Conservation (phyloP, 192 early-diverging fungal genomes). For the Rhizophlyctis rosea region DNA sequence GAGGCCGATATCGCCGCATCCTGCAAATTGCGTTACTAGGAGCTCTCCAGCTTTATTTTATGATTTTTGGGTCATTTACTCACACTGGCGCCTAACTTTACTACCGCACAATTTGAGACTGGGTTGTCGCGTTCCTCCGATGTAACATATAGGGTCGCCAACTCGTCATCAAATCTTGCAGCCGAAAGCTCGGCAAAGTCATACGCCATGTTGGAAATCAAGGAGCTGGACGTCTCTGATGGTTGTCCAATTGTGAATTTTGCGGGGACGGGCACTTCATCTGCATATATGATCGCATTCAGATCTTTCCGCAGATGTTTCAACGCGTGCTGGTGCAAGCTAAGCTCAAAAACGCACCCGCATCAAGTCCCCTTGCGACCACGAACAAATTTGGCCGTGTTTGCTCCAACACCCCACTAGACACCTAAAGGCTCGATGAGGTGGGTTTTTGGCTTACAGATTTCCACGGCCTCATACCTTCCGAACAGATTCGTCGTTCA, state of each 20-base stretch:
- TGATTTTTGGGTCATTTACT: not conserved
- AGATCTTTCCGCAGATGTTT: not conserved
- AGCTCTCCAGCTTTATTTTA: too few species aligned
- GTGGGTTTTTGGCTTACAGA: not conserved
- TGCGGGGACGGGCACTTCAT: not conserved
- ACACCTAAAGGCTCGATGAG: not conserved
- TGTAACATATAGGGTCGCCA: not conserved
- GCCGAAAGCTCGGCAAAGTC: not conserved
- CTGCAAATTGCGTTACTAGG: not conserved
- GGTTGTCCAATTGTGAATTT: not conserved
- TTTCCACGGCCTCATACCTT: not conserved
- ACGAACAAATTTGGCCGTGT: not conserved
- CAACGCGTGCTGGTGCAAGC: not conserved
- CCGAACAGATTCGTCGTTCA: conserved; percentile 3
- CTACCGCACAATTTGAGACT: not conserved
- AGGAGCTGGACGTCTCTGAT: not conserved
- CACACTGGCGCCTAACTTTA: not conserved
- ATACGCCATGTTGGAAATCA: not conserved
- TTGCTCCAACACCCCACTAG: not conserved
- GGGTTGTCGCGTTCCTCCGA: not conserved
- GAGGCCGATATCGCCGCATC: not conserved
- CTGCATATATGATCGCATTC: not conserved
- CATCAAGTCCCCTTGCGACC: not conserved
- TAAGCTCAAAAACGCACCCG: not conserved
- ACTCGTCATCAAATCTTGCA: not conserved